Base-by-base conservation (phyloP, 805 yeast genomes). In the Candida methanosorbosa region DNA sequence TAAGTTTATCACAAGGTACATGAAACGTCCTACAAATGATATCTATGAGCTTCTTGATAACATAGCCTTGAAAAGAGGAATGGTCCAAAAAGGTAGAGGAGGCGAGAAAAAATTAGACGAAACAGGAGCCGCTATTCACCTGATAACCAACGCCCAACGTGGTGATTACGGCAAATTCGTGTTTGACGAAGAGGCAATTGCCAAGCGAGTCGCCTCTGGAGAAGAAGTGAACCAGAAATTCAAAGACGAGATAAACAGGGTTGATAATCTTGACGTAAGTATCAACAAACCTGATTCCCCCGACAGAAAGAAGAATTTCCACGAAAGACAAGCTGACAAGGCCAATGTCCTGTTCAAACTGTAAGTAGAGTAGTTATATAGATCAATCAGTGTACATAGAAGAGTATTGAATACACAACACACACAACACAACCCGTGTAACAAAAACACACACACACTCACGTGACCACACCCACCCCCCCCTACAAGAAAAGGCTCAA, bases 21-120 rank as follows among this genome's bases (percentile, higher is more conserved):
- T 74, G 43, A 44, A 59, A 9, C 59, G 63, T 22, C 94, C 95
- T 1, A 84, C 95, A 0, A 87, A 87, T 52, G 72, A 78, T 42
- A 64, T 86, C 3, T 66, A 72, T 36, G 72, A 66, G 38, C 61
- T 86, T 16, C 54, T 85, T 23, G 50, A 52, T 30, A 58, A 66
- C 13, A 63, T 79, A 8, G 75, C 77, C 11, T 59, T 54, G 36
- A 53, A 54, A 15, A 54, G 65, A 18, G 55, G 56, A 5, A 48
- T 52, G 32, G 33, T 37, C 30, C 41, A 35, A n/a, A 42, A 35
- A 16, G 18, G 31, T 3, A 46, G 37, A 21, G 46, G 65, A 9
- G 56, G 58, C 9, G 50, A 54, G 33, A 36, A 41, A 32, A 50
- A 44, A 18, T 68, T 56, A 36, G 78, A 76, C 50, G 76, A 77